Evolutionary conservation across 2,329 filamentous ascomycete species (phyloP), one percentile per base, ranked within the genome.

Genomic region (Alternaria rosae): DNA sequence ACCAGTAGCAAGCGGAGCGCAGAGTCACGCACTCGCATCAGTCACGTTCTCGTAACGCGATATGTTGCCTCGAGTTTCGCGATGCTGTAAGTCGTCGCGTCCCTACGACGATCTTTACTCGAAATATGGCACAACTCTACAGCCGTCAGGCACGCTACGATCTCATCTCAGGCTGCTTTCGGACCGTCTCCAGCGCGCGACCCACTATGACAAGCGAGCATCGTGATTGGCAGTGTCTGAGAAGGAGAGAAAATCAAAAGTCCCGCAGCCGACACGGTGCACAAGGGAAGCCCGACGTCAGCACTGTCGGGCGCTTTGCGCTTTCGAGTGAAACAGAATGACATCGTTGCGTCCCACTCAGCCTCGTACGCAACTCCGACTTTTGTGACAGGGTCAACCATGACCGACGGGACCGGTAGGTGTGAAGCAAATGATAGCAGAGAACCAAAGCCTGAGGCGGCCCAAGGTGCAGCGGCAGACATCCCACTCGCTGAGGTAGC

Each of bases 71-170:
- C 71, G 62, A 63, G 67, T 71, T 69, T 71, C 65, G 69, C 55
- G 47, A 45, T 62, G 43, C 69, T 70, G 70, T 69, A 59, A 57
- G 70, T 61, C 64, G 68, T 71, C 70, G 70, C 67, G 70, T 71
- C 68, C 64, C 55, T 38, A 26, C 57, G 67, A 51, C 60, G 61
- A 70, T 70, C 67, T 61, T 63, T 43, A 17, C 59, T 55, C 35
- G 21, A 44, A 64, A 20, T 20, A 57, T 38, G n/a, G 20, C 20
- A 55, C n/a, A 30, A 52, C 57, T 57, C 48, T 62, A 65, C 32
- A 21, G 57, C 42, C 30, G 60, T 68, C 58, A 70, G 66, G 63
- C 68, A 66, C 61, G 61, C 55, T 51, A 50, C 56, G 44, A 62
- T 62, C 60, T 62, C 56, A 62, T 55, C 55, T 62, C 41, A 54